Percentiles rank a stretch among this genome's conserved stretches.
phyloP scores from a whole-genome alignment of 2,329 filamentous ascomycete genomes.

The Chrysoporthe austroafricana region DNA sequence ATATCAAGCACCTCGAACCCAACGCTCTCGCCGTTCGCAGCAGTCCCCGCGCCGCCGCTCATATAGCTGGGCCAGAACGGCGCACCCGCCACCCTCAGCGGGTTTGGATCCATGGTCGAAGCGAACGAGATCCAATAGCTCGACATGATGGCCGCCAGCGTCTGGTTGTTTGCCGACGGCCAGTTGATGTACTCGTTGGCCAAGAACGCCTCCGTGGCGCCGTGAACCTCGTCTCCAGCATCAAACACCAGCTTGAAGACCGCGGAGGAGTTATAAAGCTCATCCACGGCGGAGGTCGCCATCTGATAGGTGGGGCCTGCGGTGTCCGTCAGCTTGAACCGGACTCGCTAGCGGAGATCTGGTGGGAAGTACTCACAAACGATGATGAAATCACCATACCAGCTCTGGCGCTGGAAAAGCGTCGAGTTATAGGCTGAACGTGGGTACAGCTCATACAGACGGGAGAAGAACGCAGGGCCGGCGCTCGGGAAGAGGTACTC shows the following conservation, averaged over 20 bases:
- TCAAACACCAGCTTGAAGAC: conserved; percentile 41
- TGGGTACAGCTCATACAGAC: conserved; percentile 22
- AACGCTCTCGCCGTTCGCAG: conserved; percentile 13
- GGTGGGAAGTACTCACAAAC: conserved; percentile 6
- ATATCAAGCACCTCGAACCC: conserved; percentile 19
- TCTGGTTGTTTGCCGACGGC: conserved; percentile 39
- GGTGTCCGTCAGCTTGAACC: background rate
- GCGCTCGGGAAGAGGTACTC: conserved; percentile 15
- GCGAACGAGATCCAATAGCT: conserved; percentile 56
- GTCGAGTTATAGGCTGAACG: conserved; percentile 18
- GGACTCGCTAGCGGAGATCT: background rate
- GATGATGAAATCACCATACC: conserved; percentile 24
- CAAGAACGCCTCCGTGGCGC: conserved; percentile 37
- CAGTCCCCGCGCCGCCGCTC: conserved; percentile 9
- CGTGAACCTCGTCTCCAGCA: conserved; percentile 43
- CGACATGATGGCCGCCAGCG: conserved; percentile 50
- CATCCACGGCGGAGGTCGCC: conserved; percentile 31
- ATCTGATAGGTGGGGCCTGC: conserved; percentile 21
- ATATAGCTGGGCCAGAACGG: conserved; percentile 44
- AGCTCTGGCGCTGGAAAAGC: conserved; percentile 15
- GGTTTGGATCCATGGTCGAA: conserved; percentile 48
- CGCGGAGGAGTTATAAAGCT: conserved; percentile 51
- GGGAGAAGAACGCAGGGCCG: conserved; percentile 18
- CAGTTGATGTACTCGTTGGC: conserved; percentile 42
- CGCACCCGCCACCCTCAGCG: conserved; percentile 37